Base-by-base conservation (phyloP, 306 rosid species). In the Prinsepia uniflora region DNA sequence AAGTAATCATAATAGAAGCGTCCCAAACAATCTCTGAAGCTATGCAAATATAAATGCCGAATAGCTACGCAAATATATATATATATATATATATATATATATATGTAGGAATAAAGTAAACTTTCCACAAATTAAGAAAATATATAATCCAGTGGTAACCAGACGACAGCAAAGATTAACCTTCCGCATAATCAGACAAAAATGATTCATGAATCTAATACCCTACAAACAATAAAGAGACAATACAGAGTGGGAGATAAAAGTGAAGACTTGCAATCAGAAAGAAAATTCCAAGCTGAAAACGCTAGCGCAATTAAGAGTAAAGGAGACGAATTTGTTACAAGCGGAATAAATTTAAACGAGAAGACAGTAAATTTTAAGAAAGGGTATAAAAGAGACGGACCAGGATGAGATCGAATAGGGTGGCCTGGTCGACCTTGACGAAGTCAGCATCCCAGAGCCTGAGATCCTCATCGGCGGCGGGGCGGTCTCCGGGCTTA, bases 391-490 rank as follows among this genome's bases (percentile, higher is more conserved):
- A 7, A 56, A 39, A 40, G 17, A 41, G 4, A 24, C 81, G 11
- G 44, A 85, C 89, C 87, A 82, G 74, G 70, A 85, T 85, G 72
- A 85, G 87, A 83, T 85, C 89, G 78, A 85, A 85, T 19, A 85
- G 83, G 54, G 89, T 82, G 47, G 82, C 85, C 59, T 80, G 87
- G 76, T 85, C 87, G 69, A 85, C 83, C 71, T 75, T 82, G 80
- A 83, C 85, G 57, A 85, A 85, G 39, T 85, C 89, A 44, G 34
- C 67, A 76, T 85, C 85, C 87, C 87, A 85, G 63, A 58, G 22
- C 82, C 78, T 85, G 78, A 85, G 85, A 8, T 80, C 87, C 0
- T 78, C 85, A 11, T 80, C 89, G 56, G 41, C 69, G 45, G 75
- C 6, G 61, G 78, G 34, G 36, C 87, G 82, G 42, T 83, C 89